These are phyloP conservation scores for Colletotrichum chlorophyti DNA, from an alignment of 2,329 filamentous ascomycete genomes.

Conservation along the genomic window DNA sequence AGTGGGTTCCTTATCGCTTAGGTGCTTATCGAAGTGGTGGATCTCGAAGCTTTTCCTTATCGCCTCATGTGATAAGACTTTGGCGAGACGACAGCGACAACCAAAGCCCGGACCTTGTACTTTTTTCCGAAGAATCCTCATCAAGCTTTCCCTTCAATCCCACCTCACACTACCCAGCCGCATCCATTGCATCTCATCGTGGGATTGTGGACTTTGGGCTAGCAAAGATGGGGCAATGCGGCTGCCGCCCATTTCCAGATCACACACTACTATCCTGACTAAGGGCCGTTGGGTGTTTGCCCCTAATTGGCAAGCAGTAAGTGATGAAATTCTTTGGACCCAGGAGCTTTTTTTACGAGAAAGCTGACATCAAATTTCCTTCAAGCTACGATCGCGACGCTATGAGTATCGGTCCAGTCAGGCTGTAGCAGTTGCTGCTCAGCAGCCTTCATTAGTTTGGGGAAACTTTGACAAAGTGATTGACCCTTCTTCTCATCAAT, in stretches of 20 bases:
- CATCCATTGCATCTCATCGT: slow-evolving; percentile 4
- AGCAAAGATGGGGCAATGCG: slow-evolving; percentile 30
- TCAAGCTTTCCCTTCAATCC: not conserved
- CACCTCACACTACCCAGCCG: not conserved
- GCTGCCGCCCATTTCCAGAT: slow-evolving; percentile 18
- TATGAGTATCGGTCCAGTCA: not conserved
- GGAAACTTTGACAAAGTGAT: not conserved
- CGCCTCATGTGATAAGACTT: too few species aligned
- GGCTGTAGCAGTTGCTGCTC: not conserved
- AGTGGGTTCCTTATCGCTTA: not conserved
- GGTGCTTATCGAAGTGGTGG: too few species aligned
- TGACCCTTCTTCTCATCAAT: not conserved
- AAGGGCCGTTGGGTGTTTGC: slow-evolving; percentile 12
- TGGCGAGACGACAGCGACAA: too few species aligned
- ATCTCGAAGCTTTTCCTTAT: too few species aligned
- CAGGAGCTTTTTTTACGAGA: not conserved
- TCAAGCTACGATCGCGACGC: not conserved
- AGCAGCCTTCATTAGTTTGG: not conserved
- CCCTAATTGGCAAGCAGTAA: not conserved
- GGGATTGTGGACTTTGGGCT: not conserved
- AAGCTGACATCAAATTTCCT: not conserved
- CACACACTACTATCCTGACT: slow-evolving; percentile 14
- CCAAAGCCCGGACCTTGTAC: too few species aligned
- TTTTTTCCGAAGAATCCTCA: not conserved
- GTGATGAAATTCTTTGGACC: not conserved